Conservation (phyloP, 306 rosid species). For the Senna siamea region DNA sequence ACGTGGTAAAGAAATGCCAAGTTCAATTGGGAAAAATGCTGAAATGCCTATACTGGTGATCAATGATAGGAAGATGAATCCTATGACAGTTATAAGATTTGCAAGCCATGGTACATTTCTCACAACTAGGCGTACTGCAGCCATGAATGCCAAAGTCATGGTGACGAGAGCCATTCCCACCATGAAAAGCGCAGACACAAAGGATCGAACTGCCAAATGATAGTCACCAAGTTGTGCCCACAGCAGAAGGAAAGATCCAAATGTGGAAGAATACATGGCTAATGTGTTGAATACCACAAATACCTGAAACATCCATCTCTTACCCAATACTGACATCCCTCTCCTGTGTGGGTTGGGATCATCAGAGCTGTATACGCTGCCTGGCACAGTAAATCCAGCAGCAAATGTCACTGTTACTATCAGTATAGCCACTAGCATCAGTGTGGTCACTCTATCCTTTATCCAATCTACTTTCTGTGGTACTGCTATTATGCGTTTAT, state of each 20-base stretch:
- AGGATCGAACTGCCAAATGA: neutral
- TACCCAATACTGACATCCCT: neutral
- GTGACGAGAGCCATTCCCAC: neutral
- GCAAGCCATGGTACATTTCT: neutral
- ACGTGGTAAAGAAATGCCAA: too few species aligned
- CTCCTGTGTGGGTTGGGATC: neutral
- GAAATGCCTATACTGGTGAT: neutral
- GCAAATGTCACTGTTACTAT: constrained; percentile 4
- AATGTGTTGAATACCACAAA: neutral
- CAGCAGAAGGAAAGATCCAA: neutral
- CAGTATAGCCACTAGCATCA: neutral
- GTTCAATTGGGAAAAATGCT: too few species aligned
- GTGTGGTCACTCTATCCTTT: neutral
- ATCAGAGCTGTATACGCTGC: neutral
- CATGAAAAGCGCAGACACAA: neutral
- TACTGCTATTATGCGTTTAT: neutral
- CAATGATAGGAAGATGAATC: neutral
- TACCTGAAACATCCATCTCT: neutral
- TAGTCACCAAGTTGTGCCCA: neutral
- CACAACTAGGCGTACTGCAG: constrained; percentile 27
- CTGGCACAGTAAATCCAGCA: neutral
- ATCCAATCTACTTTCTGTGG: neutral
- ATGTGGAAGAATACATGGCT: neutral
- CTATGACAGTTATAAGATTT: neutral
- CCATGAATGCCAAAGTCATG: constrained; percentile 21